Evolutionary conservation across 345 rosid species (phyloP).

Genomic region (Xanthoceras sorbifolium): DNA sequence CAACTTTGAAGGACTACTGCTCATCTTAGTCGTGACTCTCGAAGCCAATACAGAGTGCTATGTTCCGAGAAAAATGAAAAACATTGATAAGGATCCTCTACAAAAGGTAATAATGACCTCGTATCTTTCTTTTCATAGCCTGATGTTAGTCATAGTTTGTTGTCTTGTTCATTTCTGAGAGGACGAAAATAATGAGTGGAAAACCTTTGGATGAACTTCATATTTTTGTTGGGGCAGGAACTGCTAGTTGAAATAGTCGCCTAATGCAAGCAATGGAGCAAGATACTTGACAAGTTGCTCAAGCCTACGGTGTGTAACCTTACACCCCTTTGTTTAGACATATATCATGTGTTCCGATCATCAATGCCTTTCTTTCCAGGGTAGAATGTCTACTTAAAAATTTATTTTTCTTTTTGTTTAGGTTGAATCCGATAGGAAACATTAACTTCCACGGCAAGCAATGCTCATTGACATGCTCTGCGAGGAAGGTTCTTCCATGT

Average conservation of each 20-base stretch:
- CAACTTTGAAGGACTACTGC: conserved; percentile 96
- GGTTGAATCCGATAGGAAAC: conserved; percentile 94
- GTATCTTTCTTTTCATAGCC: not conserved
- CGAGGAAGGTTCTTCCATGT: conserved; percentile 89
- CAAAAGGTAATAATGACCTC: conserved; percentile 48
- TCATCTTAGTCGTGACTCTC: conserved; percentile 93
- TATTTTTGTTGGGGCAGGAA: conserved; percentile 85
- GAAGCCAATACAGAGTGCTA: conserved; percentile 94
- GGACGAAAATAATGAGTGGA: conserved; percentile 97
- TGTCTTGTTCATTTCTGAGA: conserved; percentile 27
- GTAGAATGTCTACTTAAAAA: not conserved
- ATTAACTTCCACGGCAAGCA: conserved; percentile 88
- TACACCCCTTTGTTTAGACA: not conserved
- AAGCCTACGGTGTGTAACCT: conserved; percentile 66
- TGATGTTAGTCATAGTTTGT: not conserved
- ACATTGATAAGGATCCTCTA: conserved; percentile 87
- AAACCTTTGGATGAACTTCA: conserved; percentile 89
- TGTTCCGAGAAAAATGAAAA: conserved; percentile 84
- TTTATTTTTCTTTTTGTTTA: conserved; percentile 12
- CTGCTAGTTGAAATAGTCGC: conserved; percentile 78
- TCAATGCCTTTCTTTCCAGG: conserved; percentile 11
- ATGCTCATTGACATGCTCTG: conserved; percentile 85
- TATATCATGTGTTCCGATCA: conserved; percentile 26
- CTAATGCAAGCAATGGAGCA: conserved; percentile 74
- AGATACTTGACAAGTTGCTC: conserved; percentile 87